A percentile compares a stretch with the other conserved stretches of the same genome.
phyloP scores from a whole-genome alignment of 164 flowering plant genomes.

The Taxillus chinensis region DNA sequence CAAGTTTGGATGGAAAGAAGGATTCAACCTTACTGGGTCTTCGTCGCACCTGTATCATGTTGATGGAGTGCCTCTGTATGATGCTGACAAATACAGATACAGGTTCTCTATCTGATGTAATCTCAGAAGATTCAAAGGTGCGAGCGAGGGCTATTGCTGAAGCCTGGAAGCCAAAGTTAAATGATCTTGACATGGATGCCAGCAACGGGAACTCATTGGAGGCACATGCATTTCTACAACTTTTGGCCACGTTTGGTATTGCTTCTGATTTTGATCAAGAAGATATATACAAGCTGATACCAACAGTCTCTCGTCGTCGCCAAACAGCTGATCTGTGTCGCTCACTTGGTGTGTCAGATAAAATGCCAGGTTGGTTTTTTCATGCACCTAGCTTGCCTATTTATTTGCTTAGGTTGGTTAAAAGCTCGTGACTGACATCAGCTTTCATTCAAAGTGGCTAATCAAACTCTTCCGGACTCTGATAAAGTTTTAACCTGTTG shows the following conservation, averaged over 20 bases:
- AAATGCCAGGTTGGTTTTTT: conserved; percentile 72
- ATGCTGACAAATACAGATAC: conserved; percentile 27
- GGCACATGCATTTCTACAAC: conserved; percentile 94
- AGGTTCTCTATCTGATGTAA: conserved; percentile 29
- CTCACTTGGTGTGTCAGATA: conserved; percentile 62
- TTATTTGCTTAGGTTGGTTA: too few species aligned
- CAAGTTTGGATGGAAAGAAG: conserved; percentile 62
- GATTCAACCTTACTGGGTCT: conserved; percentile 66
- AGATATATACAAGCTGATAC: conserved; percentile 58
- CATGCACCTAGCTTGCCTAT: neutral
- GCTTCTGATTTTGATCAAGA: conserved; percentile 67
- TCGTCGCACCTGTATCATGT: conserved; percentile 87
- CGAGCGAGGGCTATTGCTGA: conserved; percentile 71
- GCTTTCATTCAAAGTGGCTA: too few species aligned
- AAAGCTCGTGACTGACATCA: too few species aligned
- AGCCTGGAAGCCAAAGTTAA: conserved; percentile 88
- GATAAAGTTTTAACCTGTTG: too few species aligned
- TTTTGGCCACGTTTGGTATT: conserved; percentile 71
- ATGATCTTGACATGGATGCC: conserved; percentile 67
- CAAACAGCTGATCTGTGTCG: conserved; percentile 87
- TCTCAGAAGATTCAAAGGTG: conserved; percentile 49
- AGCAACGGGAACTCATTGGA: conserved; percentile 90
- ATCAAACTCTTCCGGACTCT: too few species aligned
- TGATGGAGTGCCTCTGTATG: conserved; percentile 79
- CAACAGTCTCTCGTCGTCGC: conserved; percentile 87